phyloP scores from a whole-genome alignment of 1,139 yeast genomes.

The Candida frijolesensis region DNA sequence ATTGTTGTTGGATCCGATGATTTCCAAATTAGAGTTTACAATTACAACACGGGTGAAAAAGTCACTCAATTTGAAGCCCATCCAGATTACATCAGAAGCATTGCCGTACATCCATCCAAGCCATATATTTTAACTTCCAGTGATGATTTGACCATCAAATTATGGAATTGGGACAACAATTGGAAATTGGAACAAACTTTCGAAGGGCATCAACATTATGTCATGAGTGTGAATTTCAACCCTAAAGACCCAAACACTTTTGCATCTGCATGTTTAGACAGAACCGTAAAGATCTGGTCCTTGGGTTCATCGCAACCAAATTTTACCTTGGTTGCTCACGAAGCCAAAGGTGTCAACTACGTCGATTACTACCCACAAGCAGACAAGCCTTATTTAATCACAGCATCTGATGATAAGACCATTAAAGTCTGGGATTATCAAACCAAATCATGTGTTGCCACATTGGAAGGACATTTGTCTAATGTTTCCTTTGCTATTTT shows the following conservation, averaged over 20 bases:
- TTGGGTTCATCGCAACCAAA: conserved; percentile 88
- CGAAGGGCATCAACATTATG: conserved; percentile 95
- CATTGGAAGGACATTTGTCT: conserved; percentile 89
- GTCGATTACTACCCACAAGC: conserved; percentile 97
- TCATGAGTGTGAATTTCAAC: conserved; percentile 92
- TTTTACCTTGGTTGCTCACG: conserved; percentile 90
- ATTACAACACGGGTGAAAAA: conserved; percentile 94
- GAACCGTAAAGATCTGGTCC: conserved; percentile 97
- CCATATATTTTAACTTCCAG: conserved; percentile 88
- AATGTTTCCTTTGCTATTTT: conserved; percentile 96
- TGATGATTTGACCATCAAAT: conserved; percentile 87
- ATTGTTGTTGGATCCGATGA: conserved; percentile 96
- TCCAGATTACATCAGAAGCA: conserved; percentile 91
- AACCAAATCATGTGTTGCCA: conserved; percentile 93
- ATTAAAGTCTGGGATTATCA: conserved; percentile 97
- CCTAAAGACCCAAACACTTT: conserved; percentile 98
- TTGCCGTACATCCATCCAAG: conserved; percentile 92
- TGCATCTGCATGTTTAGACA: conserved; percentile 95
- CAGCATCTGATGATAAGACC: conserved; percentile 90
- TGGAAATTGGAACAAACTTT: conserved; percentile 91
- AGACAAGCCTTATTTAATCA: conserved; percentile 93
- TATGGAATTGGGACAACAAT: conserved; percentile 96
- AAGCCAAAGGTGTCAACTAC: conserved; percentile 89
- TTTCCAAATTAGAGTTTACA: conserved; percentile 88
- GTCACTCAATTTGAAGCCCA: conserved; percentile 96